Evolutionary conservation across 768 basidiomycete species (phyloP).

Genomic region (Chalciporus pseudorubinellus): DNA sequence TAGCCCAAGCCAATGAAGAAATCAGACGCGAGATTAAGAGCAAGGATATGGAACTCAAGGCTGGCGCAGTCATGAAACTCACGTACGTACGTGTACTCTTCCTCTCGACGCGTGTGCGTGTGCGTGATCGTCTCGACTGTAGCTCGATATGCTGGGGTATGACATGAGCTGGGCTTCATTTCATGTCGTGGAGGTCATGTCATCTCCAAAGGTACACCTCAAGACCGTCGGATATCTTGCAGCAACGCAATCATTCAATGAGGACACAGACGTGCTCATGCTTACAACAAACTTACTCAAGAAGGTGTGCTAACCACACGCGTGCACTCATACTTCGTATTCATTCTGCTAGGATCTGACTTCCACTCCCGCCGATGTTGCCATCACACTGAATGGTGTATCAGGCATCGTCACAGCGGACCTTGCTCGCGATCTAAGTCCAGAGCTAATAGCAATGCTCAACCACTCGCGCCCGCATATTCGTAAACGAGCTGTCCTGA

Average conservation of each 20-base stretch:
- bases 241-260: slow-evolving; percentile 84
- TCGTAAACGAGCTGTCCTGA: slow-evolving; percentile 86
- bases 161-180: slow-evolving; percentile 97
- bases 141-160: slow-evolving; percentile 98
- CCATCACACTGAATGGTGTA: slow-evolving; percentile 75
- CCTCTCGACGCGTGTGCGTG: background rate
- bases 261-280: slow-evolving; percentile 96
- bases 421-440: slow-evolving; percentile 83
- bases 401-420: slow-evolving; percentile 83
- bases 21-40: slow-evolving; percentile 87
- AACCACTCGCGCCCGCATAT: slow-evolving; percentile 88
- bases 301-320: slow-evolving; percentile 56
- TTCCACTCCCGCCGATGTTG: slow-evolving; percentile 71
- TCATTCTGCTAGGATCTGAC: slow-evolving; percentile 62
- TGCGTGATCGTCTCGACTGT: slow-evolving; percentile 12
- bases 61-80: slow-evolving; percentile 91
- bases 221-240: slow-evolving; percentile 97
- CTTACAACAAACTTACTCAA: slow-evolving; percentile 93
- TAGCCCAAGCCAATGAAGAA: slow-evolving; percentile 91
- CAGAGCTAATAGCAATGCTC: slow-evolving; percentile 81
- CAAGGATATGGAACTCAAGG: slow-evolving; percentile 97
- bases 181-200: slow-evolving; percentile 98
- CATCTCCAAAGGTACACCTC: slow-evolving; percentile 83
- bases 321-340: background rate
- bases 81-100: slow-evolving; percentile 74